phyloP scores from a whole-genome alignment of 2,329 filamentous ascomycete species.

The Epicoccum sorghinum region DNA sequence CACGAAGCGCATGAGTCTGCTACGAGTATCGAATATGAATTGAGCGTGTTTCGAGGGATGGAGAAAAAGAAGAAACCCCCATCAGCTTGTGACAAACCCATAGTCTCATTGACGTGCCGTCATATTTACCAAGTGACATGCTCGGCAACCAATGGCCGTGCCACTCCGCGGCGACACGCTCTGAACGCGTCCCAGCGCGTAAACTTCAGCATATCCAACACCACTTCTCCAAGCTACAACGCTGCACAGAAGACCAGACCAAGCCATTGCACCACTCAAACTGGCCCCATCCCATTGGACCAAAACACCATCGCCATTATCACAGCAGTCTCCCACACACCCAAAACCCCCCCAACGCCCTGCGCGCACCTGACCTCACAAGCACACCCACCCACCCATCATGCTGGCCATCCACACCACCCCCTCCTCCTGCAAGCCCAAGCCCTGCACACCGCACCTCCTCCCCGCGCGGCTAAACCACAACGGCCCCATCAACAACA shows the following conservation, averaged over 20 bases:
- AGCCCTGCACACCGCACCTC: conserved; percentile 68
- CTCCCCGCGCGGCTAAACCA: conserved; percentile 83
- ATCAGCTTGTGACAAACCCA: background rate
- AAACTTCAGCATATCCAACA: background rate
- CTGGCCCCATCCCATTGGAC: too few species aligned
- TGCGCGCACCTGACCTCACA: too few species aligned
- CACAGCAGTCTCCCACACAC: too few species aligned
- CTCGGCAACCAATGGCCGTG: background rate
- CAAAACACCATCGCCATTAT: too few species aligned
- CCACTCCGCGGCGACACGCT: conserved; percentile 19
- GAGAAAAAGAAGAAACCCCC: background rate
- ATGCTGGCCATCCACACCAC: conserved; percentile 55
- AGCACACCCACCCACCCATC: too few species aligned
- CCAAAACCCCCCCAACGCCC: too few species aligned
- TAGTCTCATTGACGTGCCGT: background rate
- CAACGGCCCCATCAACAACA: conserved; percentile 71
- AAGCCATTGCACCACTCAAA: too few species aligned
- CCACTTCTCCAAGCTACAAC: background rate
- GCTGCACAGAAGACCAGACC: too few species aligned
- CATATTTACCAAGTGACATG: background rate
- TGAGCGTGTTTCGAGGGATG: too few species aligned
- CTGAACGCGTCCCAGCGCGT: conserved; percentile 14
- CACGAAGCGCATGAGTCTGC: too few species aligned
- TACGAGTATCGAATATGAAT: too few species aligned
- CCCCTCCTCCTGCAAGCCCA: conserved; percentile 6